Conservation (phyloP, 2,329 filamentous ascomycete genomes). For the Penicillium paneum region DNA sequence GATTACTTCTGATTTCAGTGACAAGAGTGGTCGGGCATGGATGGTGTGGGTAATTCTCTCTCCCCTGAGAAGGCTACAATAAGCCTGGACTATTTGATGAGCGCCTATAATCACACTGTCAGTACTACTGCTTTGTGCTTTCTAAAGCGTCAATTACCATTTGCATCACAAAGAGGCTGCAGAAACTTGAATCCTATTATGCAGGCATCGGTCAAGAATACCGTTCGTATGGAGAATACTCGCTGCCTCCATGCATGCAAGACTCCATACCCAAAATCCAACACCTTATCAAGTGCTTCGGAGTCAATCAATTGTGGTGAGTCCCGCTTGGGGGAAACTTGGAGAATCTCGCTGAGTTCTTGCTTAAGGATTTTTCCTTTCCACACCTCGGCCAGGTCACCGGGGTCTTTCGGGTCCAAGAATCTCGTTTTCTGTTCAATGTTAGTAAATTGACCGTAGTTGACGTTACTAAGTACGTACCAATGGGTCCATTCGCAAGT, state of each 20-base stretch:
- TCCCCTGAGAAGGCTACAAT: slow-evolving; percentile 1
- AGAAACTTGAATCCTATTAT: slow-evolving; percentile 10
- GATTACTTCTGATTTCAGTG: slow-evolving; percentile 3
- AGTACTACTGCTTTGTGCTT: neutral
- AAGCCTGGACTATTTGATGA: slow-evolving; percentile 4
- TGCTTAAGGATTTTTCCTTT: neutral
- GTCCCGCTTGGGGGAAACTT: neutral
- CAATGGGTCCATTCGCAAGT: slow-evolving; percentile 6
- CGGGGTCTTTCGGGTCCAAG: slow-evolving; percentile 1
- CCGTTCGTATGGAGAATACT: slow-evolving; percentile 5
- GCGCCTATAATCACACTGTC: neutral
- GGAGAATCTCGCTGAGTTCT: slow-evolving; percentile 1
- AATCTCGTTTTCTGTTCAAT: slow-evolving; percentile 6
- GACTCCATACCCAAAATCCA: slow-evolving; percentile 1
- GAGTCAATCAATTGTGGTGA: slow-evolving; percentile 1
- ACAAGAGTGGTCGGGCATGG: neutral
- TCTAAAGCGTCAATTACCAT: neutral
- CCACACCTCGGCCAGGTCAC: slow-evolving; percentile 6
- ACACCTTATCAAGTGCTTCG: neutral
- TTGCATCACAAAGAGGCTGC: slow-evolving; percentile 7
- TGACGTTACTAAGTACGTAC: neutral
- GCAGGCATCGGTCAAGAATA: slow-evolving; percentile 6
- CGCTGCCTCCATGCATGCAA: slow-evolving; percentile 4
- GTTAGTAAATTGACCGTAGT: neutral
- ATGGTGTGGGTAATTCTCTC: neutral